Conservation (phyloP, 2,329 filamentous ascomycete genomes). For the Penicillium polonicum region DNA sequence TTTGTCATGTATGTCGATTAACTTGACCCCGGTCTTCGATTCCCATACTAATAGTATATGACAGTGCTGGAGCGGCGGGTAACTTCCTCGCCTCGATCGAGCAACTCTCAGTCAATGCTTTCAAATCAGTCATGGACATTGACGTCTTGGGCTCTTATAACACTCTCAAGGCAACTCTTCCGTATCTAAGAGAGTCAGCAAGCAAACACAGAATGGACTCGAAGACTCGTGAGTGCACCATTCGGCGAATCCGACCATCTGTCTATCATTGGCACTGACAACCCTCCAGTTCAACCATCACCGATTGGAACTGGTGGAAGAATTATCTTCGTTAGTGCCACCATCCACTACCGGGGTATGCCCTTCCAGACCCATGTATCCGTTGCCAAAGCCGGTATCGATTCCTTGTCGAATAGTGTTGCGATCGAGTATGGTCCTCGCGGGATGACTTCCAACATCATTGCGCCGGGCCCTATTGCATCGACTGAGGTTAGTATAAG, state of each 20-base stretch:
- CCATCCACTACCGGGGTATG: conserved; percentile 84
- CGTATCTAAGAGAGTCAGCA: conserved; percentile 75
- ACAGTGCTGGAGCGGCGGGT: conserved; percentile 85
- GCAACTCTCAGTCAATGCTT: conserved; percentile 80
- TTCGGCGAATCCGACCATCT: neutral
- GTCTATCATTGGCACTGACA: conserved; percentile 9
- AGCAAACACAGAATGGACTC: conserved; percentile 60
- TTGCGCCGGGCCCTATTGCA: conserved; percentile 81
- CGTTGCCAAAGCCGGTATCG: conserved; percentile 87
- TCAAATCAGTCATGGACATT: conserved; percentile 95
- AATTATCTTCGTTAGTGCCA: conserved; percentile 86
- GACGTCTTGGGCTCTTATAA: conserved; percentile 93
- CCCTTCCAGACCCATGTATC: conserved; percentile 86
- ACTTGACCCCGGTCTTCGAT: neutral
- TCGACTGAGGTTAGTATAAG: conserved; percentile 63
- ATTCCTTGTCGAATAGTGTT: conserved; percentile 75
- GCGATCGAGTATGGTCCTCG: conserved; percentile 87
- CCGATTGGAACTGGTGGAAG: conserved; percentile 68
- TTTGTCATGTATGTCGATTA: conserved; percentile 73
- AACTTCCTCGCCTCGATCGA: conserved; percentile 90
- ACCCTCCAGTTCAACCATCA: conserved; percentile 28
- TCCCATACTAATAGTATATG: conserved; percentile 13
- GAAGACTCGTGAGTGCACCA: conserved; percentile 45
- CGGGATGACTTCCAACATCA: conserved; percentile 83
- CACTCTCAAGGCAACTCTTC: conserved; percentile 87